These are phyloP conservation scores for Hortiboletus flavorubellus DNA, from an alignment of 768 basidiomycete species.

Conservation along the genomic window DNA sequence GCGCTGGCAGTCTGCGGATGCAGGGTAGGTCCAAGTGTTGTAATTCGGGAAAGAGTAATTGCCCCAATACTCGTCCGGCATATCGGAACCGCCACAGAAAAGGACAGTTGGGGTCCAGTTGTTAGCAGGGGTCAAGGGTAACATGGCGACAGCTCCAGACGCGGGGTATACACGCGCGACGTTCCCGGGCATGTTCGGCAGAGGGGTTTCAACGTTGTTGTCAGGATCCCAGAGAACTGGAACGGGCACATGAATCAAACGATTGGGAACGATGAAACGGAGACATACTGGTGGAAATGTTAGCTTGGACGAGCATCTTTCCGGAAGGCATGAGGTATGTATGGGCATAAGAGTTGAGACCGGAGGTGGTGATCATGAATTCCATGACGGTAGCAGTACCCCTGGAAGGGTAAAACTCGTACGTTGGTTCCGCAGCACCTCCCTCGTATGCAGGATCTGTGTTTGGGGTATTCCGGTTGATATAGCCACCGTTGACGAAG, in stretches of 20 bases:
- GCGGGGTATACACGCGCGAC: conserved; percentile 90
- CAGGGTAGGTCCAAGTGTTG: conserved; percentile 72
- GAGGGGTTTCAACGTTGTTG: conserved; percentile 53
- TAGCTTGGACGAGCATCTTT: conserved; percentile 79
- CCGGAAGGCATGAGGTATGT: conserved; percentile 74
- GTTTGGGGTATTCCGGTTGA: conserved; percentile 74
- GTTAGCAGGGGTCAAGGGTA: conserved; percentile 87
- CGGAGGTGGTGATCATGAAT: conserved; percentile 70
- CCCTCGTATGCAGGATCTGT: conserved; percentile 59
- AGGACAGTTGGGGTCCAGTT: conserved; percentile 82
- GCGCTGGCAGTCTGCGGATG: conserved; percentile 71
- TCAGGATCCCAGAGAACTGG: conserved; percentile 52
- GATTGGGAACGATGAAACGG: not conserved
- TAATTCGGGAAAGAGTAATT: conserved; percentile 70
- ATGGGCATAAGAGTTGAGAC: conserved; percentile 75
- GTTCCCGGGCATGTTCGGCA: conserved; percentile 68
- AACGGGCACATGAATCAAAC: not conserved
- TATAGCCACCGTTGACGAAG: conserved; percentile 73
- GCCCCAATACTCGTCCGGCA: conserved; percentile 73
- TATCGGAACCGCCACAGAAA: conserved; percentile 88
- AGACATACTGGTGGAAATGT: conserved; percentile 40
- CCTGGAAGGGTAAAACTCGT: conserved; percentile 76
- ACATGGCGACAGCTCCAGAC: conserved; percentile 84
- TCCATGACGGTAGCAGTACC: conserved; percentile 51
- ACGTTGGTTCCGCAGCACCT: conserved; percentile 75